Conservation (phyloP, 2,329 filamentous ascomycete genomes). For the Arachnopeziza araneosa region DNA sequence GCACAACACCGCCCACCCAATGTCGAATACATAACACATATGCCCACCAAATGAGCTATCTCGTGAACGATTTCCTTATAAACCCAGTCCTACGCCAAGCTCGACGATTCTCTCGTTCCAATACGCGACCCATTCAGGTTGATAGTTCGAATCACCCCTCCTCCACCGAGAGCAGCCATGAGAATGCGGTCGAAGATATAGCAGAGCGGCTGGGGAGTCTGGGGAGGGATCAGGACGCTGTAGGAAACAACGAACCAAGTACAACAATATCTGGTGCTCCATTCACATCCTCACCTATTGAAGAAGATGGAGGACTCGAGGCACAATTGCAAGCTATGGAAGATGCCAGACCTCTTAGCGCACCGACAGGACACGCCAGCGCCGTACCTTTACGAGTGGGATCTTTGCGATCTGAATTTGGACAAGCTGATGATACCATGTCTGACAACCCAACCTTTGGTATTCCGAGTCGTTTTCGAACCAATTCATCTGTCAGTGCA, state of each 20-base stretch:
- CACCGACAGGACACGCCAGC: slow-evolving; percentile 5
- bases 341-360: slow-evolving; percentile 8
- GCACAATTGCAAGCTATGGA: slow-evolving; percentile 18
- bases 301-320: slow-evolving; percentile 22
- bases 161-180: slow-evolving; percentile 13
- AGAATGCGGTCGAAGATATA: slow-evolving; percentile 22
- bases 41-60: slow-evolving; percentile 48
- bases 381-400: slow-evolving; percentile 12
- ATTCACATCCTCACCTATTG: slow-evolving; percentile 22
- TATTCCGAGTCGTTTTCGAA: slow-evolving; percentile 21
- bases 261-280: slow-evolving; percentile 12
- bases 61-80: slow-evolving; percentile 61
- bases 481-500: slow-evolving; percentile 16
- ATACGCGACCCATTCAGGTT: slow-evolving; percentile 31
- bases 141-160: slow-evolving; percentile 14
- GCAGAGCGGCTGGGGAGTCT: slow-evolving; percentile 16
- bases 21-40: not conserved
- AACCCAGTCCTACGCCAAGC: slow-evolving; percentile 60
- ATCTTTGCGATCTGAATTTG: slow-evolving; percentile 16
- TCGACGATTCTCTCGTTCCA: slow-evolving; percentile 50
- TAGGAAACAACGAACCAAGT: not conserved
- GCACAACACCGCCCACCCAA: not conserved
- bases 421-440: slow-evolving; percentile 21
- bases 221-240: not conserved
- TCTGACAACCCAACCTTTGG: slow-evolving; percentile 24